Evolutionary conservation across 2,329 filamentous ascomycete genomes (phyloP).

Genomic region (Claviceps pazoutovae): DNA sequence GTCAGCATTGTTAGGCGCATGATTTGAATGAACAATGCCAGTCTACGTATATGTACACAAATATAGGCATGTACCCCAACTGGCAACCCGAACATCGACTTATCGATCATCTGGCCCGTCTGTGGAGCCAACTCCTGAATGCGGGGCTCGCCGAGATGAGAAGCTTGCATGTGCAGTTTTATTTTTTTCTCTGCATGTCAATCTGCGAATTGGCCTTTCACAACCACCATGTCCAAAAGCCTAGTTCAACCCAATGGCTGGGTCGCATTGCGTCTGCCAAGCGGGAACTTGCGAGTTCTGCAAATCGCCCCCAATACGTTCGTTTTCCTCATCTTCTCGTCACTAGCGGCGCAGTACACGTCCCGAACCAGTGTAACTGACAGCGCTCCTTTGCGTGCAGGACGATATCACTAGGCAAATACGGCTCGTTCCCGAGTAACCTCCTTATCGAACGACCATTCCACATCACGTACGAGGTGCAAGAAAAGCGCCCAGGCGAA

Average conservation of each 20-base stretch:
- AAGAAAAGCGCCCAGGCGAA: constrained; percentile 53
- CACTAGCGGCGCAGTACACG: background rate
- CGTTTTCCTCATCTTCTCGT: constrained; percentile 6
- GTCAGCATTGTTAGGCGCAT: no score
- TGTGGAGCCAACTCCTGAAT: background rate
- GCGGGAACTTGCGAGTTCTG: constrained; percentile 41
- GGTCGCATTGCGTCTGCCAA: constrained; percentile 46
- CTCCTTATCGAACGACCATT: constrained; percentile 83
- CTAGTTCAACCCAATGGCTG: constrained; percentile 40
- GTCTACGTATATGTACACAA: no score
- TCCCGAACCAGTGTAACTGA: constrained; percentile 10
- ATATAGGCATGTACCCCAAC: no score
- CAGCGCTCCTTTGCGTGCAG: constrained; percentile 30
- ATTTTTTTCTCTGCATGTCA: background rate
- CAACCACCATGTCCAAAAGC: constrained; percentile 16
- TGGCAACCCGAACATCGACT: no score
- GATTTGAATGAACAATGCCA: no score
- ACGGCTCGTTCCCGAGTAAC: constrained; percentile 80
- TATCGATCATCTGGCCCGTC: background rate
- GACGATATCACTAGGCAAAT: constrained; percentile 80
- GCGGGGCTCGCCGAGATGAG: background rate
- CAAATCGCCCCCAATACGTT: constrained; percentile 49
- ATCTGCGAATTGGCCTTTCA: background rate
- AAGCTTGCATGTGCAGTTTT: background rate
- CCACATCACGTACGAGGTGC: constrained; percentile 80